These are phyloP conservation scores for Penicillium sp. DNA, from an alignment of 2,329 filamentous ascomycete species.

Conservation along the genomic window DNA sequence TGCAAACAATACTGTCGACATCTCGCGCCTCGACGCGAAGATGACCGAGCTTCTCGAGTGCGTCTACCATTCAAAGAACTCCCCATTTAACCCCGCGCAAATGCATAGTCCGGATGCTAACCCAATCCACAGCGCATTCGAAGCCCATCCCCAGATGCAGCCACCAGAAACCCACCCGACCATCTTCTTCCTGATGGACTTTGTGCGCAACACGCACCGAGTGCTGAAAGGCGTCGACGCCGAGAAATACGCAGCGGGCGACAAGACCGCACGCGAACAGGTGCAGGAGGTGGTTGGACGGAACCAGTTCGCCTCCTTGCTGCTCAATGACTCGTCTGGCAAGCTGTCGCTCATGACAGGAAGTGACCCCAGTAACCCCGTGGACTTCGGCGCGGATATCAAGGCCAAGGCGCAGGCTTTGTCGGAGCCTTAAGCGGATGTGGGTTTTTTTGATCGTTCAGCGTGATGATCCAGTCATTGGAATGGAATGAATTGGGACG, in stretches of 20 bases:
- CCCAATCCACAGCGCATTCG: conserved; percentile 23
- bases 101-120: not conserved
- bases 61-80: not conserved
- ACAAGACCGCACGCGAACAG: conserved; percentile 12
- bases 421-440: conserved; percentile 2
- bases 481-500: not conserved
- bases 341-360: conserved; percentile 30
- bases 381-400: conserved; percentile 29
- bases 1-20: conserved; percentile 12
- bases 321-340: conserved; percentile 27
- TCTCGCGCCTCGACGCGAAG: conserved; percentile 17
- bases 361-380: conserved; percentile 19
- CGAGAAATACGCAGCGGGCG: conserved; percentile 22
- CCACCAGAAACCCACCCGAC: conserved; percentile 28
- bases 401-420: conserved; percentile 21
- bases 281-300: conserved; percentile 26
- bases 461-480: not conserved
- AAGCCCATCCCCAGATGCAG: conserved; percentile 31
- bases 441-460: not conserved
- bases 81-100: no score
- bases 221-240: conserved; percentile 23
- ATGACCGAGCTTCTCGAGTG: conserved; percentile 27
- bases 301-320: conserved; percentile 24
- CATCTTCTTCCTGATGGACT: conserved; percentile 57
- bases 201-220: conserved; percentile 63